Percentiles rank a stretch among this genome's conserved stretches.
Conservation (phyloP, 176 grass and related monocot genomes). For the Aegilops bicornis region DNA sequence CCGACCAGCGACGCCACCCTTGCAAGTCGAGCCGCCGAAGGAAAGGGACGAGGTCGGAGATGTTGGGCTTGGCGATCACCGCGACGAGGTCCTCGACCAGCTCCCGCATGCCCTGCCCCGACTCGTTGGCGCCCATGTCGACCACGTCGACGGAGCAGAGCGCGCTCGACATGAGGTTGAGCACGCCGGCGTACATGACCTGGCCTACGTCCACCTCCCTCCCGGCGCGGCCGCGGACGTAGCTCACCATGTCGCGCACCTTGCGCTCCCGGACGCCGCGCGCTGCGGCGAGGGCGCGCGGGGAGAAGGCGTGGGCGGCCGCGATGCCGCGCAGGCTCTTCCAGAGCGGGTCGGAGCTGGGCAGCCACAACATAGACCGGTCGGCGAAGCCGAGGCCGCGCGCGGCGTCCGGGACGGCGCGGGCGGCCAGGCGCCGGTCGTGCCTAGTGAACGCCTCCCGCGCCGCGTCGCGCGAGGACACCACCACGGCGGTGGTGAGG, state of each 20-base stretch:
- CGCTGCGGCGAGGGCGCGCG: conserved; percentile 5
- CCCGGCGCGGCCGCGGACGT: not conserved
- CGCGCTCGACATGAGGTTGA: conserved; percentile 33
- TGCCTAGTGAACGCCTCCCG: not conserved
- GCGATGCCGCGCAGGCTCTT: conserved; percentile 28
- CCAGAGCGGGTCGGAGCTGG: conserved; percentile 14
- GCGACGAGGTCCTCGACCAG: not conserved
- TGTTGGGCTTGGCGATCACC: not conserved
- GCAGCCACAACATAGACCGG: conserved; percentile 10
- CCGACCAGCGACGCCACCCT: not conserved
- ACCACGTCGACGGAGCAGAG: conserved; percentile 34
- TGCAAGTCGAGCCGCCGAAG: conserved; percentile 31
- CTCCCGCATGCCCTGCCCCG: conserved; percentile 9
- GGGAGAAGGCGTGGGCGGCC: conserved; percentile 18
- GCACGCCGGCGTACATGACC: not conserved
- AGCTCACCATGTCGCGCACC: not conserved
- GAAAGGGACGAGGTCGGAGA: conserved; percentile 43
- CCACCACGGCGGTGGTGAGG: not conserved
- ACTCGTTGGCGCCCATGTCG: not conserved
- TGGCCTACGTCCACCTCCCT: not conserved
- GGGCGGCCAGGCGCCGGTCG: conserved; percentile 10
- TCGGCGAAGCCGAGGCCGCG: not conserved
- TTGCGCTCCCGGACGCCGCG: conserved; percentile 5
- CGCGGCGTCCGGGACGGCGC: conserved; percentile 7
- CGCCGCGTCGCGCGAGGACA: not conserved